phyloP scores from a whole-genome alignment of 2,329 filamentous ascomycete species.

The Ceratocystis ficicola region DNA sequence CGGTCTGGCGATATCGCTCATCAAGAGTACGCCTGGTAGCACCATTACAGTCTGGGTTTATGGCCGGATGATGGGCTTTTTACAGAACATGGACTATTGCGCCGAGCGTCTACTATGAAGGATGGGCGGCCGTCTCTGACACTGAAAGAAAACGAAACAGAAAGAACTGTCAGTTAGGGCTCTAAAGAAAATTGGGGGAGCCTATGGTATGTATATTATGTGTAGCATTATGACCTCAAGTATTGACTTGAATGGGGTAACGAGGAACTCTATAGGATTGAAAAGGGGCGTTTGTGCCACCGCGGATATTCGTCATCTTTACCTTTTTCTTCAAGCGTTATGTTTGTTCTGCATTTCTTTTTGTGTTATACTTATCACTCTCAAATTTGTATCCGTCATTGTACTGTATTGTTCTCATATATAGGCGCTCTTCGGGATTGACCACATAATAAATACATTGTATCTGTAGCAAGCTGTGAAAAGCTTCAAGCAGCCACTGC shows the following conservation, averaged over 20 bases:
- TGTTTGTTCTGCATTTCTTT: background rate
- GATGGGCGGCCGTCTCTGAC: too few species aligned
- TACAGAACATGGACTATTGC: slow-evolving; percentile 35
- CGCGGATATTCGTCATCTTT: too few species aligned
- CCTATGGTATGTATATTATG: slow-evolving; percentile 4
- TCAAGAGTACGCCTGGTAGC: slow-evolving; percentile 89
- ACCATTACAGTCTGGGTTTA: slow-evolving; percentile 94
- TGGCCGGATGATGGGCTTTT: slow-evolving; percentile 55
- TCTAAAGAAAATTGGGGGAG: background rate
- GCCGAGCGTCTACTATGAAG: slow-evolving; percentile 24
- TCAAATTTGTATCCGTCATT: too few species aligned
- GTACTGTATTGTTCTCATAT: too few species aligned
- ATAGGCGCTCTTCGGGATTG: background rate
- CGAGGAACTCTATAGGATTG: too few species aligned
- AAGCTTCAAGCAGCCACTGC: background rate
- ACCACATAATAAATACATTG: background rate
- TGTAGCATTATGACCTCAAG: background rate
- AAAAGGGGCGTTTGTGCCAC: background rate
- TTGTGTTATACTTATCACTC: background rate
- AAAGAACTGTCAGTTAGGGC: background rate
- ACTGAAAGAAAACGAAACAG: background rate
- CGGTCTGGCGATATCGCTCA: slow-evolving; percentile 72
- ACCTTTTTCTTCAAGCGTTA: too few species aligned
- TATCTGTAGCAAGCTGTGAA: background rate
- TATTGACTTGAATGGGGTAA: background rate